Evolutionary conservation across 768 basidiomycete species (phyloP).

Genomic region (Mycena alexandri): DNA sequence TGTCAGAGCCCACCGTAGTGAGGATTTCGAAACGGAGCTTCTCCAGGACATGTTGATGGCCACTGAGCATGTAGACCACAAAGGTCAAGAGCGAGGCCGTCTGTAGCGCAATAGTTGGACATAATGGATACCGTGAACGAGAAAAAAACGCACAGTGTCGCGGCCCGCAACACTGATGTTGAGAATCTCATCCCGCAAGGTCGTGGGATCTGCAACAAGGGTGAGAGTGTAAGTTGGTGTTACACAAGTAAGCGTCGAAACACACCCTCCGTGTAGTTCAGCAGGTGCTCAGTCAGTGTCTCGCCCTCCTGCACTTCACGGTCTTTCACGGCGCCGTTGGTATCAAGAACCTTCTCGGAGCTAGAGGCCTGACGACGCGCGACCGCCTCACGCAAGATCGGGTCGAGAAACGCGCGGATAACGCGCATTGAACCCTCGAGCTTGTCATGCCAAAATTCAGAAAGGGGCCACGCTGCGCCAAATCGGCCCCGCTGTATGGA

Average conservation of each 20-base stretch:
- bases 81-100: conserved; percentile 66
- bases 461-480: conserved; percentile 63
- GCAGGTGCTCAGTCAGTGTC: conserved; percentile 64
- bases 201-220: conserved; percentile 49
- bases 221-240: background rate
- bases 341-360: conserved; percentile 9
- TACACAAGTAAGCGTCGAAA: background rate
- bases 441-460: conserved; percentile 65
- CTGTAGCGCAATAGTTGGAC: conserved; percentile 37
- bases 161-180: conserved; percentile 61
- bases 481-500: conserved; percentile 54
- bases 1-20: conserved; percentile 55
- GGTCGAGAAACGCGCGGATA: conserved; percentile 65
- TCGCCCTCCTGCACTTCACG: conserved; percentile 34
- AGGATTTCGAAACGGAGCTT: conserved; percentile 67
- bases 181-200: conserved; percentile 59
- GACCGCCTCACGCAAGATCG: conserved; percentile 63
- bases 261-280: conserved; percentile 65
- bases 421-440: conserved; percentile 58
- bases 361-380: conserved; percentile 46
- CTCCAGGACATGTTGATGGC: conserved; percentile 59
- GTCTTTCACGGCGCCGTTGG: conserved; percentile 24
- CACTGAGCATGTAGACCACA: conserved; percentile 65
- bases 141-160: conserved; percentile 52
- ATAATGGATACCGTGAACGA: background rate